These are phyloP conservation scores for Phytophthora cactorum DNA, from an alignment of 352 stramenopile genomes.

Conservation along the genomic window DNA sequence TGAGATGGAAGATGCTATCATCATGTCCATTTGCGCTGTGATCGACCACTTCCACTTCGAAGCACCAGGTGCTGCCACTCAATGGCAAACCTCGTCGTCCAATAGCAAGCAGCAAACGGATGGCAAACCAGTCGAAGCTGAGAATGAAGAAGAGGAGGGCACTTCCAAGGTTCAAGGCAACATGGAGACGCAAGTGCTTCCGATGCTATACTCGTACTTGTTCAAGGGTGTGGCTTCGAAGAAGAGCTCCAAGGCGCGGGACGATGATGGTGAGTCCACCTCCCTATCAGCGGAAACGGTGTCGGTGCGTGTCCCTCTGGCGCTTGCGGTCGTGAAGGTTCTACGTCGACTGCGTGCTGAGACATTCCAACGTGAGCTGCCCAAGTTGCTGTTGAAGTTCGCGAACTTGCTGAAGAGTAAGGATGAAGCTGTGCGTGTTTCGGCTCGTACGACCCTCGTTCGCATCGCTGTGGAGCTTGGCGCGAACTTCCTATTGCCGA, in stretches of 20 bases:
- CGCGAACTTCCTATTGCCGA: slow-evolving; percentile 81
- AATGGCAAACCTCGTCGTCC: slow-evolving; percentile 34
- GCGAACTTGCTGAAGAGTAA: slow-evolving; percentile 91
- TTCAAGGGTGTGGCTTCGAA: slow-evolving; percentile 91
- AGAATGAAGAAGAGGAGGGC: slow-evolving; percentile 24
- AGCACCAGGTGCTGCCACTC: slow-evolving; percentile 42
- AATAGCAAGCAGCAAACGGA: slow-evolving; percentile 1
- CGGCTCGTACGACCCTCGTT: slow-evolving; percentile 93
- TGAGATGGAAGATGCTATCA: slow-evolving; percentile 93
- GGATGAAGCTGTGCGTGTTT: slow-evolving; percentile 93
- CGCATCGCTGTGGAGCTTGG: slow-evolving; percentile 94
- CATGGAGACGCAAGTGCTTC: slow-evolving; percentile 82
- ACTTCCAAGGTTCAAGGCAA: slow-evolving; percentile 79
- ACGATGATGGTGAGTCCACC: slow-evolving; percentile 57
- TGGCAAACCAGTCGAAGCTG: slow-evolving; percentile 8
- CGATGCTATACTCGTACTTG: slow-evolving; percentile 86
- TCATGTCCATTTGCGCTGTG: slow-evolving; percentile 92
- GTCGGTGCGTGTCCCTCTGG: slow-evolving; percentile 92
- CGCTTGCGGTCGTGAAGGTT: slow-evolving; percentile 97
- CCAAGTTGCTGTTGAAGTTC: slow-evolving; percentile 93
- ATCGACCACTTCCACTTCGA: slow-evolving; percentile 98
- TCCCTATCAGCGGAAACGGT: slow-evolving; percentile 35
- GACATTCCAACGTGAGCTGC: slow-evolving; percentile 94
- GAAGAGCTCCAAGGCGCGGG: slow-evolving; percentile 44
- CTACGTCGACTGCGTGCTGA: slow-evolving; percentile 91